These are phyloP conservation scores for Ballota nigra DNA, from an alignment of 257 asterid species.

Conservation along the genomic window DNA sequence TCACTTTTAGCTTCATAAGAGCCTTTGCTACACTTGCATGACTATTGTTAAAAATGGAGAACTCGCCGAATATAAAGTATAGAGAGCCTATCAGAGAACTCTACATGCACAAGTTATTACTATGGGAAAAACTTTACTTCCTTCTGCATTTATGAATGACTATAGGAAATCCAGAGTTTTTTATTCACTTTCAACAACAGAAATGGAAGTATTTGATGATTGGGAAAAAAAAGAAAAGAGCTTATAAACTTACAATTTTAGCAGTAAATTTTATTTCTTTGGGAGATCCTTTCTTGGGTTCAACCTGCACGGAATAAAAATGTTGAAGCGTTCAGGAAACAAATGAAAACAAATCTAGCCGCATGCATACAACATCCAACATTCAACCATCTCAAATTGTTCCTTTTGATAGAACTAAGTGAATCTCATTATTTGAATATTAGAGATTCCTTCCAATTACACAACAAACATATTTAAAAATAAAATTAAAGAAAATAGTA, in stretches of 20 bases:
- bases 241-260: conserved; percentile 67
- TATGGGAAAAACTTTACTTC: background rate
- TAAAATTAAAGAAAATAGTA: background rate
- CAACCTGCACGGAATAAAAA: conserved; percentile 40
- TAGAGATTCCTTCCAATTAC: background rate
- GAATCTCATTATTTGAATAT: background rate
- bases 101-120: conserved; percentile 13
- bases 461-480: background rate
- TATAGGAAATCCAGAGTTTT: background rate
- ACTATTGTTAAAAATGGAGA: conserved; percentile 1
- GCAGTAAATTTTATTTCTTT: conserved; percentile 76
- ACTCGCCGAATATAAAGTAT: background rate
- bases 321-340: background rate
- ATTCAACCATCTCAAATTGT: background rate
- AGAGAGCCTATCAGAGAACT: background rate
- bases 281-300: conserved; percentile 50
- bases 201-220: conserved; percentile 17
- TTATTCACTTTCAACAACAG: background rate
- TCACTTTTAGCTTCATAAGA: background rate
- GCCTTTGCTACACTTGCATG: background rate
- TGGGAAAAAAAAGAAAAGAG: background rate
- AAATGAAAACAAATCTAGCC: conserved; percentile 7
- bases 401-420: background rate
- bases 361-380: conserved; percentile 9
- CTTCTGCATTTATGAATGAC: background rate